These are phyloP conservation scores for Boletus sensibilis DNA, from an alignment of 768 basidiomycete species.

Conservation along the genomic window DNA sequence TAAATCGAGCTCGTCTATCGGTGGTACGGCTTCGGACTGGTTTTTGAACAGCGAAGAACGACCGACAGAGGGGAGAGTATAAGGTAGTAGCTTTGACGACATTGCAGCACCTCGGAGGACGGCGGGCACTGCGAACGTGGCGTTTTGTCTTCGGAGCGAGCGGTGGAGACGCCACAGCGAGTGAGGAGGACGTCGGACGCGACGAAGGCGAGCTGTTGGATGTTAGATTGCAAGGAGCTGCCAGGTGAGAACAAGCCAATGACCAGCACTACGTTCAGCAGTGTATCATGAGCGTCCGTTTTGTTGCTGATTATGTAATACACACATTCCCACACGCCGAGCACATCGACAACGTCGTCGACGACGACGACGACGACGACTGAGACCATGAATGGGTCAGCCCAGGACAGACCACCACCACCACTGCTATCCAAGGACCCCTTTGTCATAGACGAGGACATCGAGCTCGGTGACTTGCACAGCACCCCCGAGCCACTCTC, in stretches of 20 bases:
- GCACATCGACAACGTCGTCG: slow-evolving; percentile 7
- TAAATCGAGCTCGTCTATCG: slow-evolving; percentile 67
- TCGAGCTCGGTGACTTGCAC: slow-evolving; percentile 38
- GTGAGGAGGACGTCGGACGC: slow-evolving; percentile 16
- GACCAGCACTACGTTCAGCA: slow-evolving; percentile 26
- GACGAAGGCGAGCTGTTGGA: slow-evolving; percentile 12
- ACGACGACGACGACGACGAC: not conserved
- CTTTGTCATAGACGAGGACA: slow-evolving; percentile 6
- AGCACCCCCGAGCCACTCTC: slow-evolving; percentile 26
- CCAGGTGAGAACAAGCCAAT: slow-evolving; percentile 25
- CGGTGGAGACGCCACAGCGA: slow-evolving; percentile 6
- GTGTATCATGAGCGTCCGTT: slow-evolving; percentile 32
- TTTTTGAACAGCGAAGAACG: slow-evolving; percentile 63
- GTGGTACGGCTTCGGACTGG: slow-evolving; percentile 63
- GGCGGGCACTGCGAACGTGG: slow-evolving; percentile 7
- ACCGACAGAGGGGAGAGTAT: slow-evolving; percentile 45
- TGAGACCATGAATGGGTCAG: slow-evolving; percentile 9
- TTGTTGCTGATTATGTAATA: slow-evolving; percentile 30
- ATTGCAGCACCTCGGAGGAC: slow-evolving; percentile 39
- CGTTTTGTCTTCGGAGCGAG: slow-evolving; percentile 12
- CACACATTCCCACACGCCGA: slow-evolving; percentile 21
- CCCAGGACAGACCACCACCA: not conserved
- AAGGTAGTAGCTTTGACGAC: slow-evolving; percentile 60
- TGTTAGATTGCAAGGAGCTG: slow-evolving; percentile 18
- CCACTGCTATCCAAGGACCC: not conserved